These are phyloP conservation scores for Diutina catenulata DNA, from an alignment of 1,139 yeast genomes.

Conservation along the genomic window DNA sequence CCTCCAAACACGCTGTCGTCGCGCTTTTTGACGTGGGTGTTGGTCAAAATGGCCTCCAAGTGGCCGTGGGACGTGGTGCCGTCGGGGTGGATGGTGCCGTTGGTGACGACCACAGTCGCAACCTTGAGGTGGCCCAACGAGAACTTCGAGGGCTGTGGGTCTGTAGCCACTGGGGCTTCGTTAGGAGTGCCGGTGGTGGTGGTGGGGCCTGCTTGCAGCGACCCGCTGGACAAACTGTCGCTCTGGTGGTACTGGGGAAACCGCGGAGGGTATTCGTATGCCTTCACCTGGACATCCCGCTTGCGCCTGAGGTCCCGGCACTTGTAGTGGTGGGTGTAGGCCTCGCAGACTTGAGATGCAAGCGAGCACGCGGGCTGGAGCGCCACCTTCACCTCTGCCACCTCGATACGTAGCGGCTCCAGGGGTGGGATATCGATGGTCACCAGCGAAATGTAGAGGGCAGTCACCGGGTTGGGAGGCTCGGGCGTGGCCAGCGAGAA, in stretches of 20 bases:
- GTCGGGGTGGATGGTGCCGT: too few relatives aligned
- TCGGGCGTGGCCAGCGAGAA: too few relatives aligned
- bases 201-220: too few relatives aligned
- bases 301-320: conserved; percentile 2
- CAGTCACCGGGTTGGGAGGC: neutral
- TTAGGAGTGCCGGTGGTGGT: too few relatives aligned
- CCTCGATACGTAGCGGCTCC: neutral
- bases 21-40: conserved; percentile 31
- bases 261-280: conserved; percentile 1
- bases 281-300: neutral
- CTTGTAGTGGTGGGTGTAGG: conserved; percentile 2
- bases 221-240: too few relatives aligned
- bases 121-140: neutral
- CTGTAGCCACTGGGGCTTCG: too few relatives aligned
- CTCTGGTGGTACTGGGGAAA: neutral
- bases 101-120: neutral
- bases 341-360: neutral
- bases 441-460: neutral
- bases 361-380: neutral
- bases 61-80: neutral
- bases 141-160: too few relatives aligned
- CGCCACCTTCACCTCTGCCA: neutral
- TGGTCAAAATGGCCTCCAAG: conserved; percentile 14
- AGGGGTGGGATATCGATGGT: neutral
- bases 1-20: conserved; percentile 36